Evolutionary conservation across 345 rosid genomes (phyloP), one percentile per base, ranked within the genome.

Genomic region (Carallia brachiata): DNA sequence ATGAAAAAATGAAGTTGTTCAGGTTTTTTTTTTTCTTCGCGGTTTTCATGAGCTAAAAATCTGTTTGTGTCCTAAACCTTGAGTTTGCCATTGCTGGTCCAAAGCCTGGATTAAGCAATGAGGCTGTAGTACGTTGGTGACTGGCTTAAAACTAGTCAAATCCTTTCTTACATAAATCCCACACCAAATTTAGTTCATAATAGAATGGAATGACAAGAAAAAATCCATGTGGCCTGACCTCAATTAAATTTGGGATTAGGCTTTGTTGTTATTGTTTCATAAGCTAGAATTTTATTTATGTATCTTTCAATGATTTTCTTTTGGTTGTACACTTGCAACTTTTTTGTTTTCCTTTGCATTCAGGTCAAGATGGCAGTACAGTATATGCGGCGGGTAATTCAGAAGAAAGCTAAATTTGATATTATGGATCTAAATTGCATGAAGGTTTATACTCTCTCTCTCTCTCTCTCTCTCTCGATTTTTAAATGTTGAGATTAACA

Each of bases 311-410:
- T 15, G 19, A n/a, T 36, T 52, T 52, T 15, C 12, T 65, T 61
- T 52, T 69, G 61, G 30, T 48, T 79, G 52, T 60, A 52, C 56
- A 19, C 65, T 53, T 36, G 60, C 7, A 70, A 58, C 63, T 68
- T 65, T 60, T 8, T 65, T 36, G 28, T 36, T 62, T 78, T 69
- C 19, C 63, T 37, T 62, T 77, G 63, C 57, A 54, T 70, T 70
- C 56, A 75, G 81, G 74, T 77, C 52, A 77, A 77, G 70, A 77
- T 77, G 81, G 81, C 81, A 19, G 73, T 77, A 23, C 81, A 77
- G 63, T 77, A 69, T 64, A 77, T 77, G 81, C 77, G 81, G 31
- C 63, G 81, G 19, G 68, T 77, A 4, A 77, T 77, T 68, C 77
- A 77, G 58, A 77, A 77, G 77, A 77, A 69, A 65, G 81, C 81